Percentiles rank a stretch among this genome's conserved stretches.
phyloP scores from a whole-genome alignment of 306 rosid genomes.

The Sechiopsis laciniata region DNA sequence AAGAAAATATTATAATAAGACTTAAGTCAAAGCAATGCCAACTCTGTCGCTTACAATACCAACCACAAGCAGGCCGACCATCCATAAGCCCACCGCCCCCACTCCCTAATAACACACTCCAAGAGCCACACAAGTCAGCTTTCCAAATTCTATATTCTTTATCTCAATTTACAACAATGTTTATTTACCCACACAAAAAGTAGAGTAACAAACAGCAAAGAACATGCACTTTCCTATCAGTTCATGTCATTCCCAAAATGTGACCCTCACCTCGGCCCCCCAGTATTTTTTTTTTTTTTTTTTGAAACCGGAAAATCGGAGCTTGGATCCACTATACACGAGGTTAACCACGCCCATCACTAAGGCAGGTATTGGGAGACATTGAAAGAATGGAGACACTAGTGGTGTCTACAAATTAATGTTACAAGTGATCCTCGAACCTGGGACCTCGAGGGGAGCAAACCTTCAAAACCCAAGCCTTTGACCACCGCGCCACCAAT shows the following conservation, averaged over 20 bases:
- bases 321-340: no score
- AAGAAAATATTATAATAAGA: not conserved
- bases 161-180: not conserved
- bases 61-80: constrained; percentile 14
- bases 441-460: no score
- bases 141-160: not conserved
- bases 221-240: constrained; percentile 16
- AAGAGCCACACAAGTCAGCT: constrained; percentile 4
- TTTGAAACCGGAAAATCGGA: no score
- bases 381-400: no score
- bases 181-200: not conserved
- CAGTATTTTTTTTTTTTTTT: not conserved
- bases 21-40: constrained; percentile 1
- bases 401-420: no score
- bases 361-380: no score
- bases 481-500: no score
- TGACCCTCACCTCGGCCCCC: not conserved
- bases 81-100: constrained; percentile 10
- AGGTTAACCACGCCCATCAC: no score
- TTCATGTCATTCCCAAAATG: constrained; percentile 11
- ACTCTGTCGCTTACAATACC: constrained; percentile 14
- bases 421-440: no score
- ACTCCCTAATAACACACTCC: not conserved
- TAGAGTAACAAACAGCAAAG: not conserved
- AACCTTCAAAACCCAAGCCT: no score